Evolutionary conservation across 352 stramenopile genomes (phyloP).

Genomic region (Nannochloropsis limnetica): DNA sequence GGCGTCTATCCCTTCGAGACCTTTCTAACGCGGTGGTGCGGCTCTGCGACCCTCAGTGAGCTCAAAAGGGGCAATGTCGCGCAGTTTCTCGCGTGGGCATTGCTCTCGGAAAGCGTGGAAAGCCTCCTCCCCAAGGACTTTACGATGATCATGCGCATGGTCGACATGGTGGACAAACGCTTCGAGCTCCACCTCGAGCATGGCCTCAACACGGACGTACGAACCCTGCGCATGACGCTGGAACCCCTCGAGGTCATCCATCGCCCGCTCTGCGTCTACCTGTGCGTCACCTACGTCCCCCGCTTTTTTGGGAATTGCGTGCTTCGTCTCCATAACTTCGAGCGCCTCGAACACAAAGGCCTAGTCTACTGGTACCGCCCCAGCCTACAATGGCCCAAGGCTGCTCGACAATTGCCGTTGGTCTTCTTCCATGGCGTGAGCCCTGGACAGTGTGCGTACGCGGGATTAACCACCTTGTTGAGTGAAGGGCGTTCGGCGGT

Average conservation of each 20-base stretch:
- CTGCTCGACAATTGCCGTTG: conserved; percentile 28
- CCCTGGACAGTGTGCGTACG: conserved; percentile 37
- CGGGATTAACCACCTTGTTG: background rate
- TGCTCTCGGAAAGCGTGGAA: conserved; percentile 41
- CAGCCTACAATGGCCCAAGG: background rate
- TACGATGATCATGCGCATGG: conserved; percentile 37
- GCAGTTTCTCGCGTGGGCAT: conserved; percentile 42
- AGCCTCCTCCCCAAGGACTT: conserved; percentile 32
- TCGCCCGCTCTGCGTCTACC: background rate
- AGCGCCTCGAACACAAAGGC: conserved; percentile 37
- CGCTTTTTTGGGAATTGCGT: conserved; percentile 33
- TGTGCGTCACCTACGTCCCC: background rate
- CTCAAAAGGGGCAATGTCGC: conserved; percentile 42
- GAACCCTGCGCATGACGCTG: background rate
- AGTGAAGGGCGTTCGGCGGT: background rate
- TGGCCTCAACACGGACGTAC: conserved; percentile 12
- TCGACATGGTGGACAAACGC: conserved; percentile 39
- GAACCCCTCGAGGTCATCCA: conserved; percentile 21
- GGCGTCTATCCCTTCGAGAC: conserved; percentile 40
- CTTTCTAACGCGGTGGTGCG: conserved; percentile 44
- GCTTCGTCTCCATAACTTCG: conserved; percentile 39
- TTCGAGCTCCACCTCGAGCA: conserved; percentile 29
- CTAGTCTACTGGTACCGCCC: conserved; percentile 42
- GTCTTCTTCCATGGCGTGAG: conserved; percentile 47
- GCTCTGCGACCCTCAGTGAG: conserved; percentile 37